Evolutionary conservation across 1,284 basidiomycete genomes (phyloP).

Genomic region (Rugosomyces carneus): DNA sequence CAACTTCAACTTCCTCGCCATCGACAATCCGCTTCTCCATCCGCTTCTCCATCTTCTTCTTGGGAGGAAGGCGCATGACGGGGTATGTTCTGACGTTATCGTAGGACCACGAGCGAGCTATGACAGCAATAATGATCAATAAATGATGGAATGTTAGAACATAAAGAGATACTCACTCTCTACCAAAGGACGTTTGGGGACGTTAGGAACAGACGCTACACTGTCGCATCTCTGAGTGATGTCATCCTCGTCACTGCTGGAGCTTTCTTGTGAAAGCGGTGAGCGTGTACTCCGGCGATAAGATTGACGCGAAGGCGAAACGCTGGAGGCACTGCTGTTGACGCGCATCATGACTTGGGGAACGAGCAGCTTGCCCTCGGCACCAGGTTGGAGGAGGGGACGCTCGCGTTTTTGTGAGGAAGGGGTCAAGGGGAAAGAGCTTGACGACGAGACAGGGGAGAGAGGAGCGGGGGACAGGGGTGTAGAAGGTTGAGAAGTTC

Average conservation of each 20-base stretch:
- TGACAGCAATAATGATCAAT: neutral
- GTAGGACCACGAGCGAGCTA: constrained; percentile 66
- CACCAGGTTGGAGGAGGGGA: constrained; percentile 46
- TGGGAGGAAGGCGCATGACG: constrained; percentile 48
- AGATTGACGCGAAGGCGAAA: constrained; percentile 30
- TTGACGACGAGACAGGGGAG: constrained; percentile 24
- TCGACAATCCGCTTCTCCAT: constrained; percentile 49
- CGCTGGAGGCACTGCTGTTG: constrained; percentile 30
- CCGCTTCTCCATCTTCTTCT: constrained; percentile 42
- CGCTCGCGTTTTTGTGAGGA: constrained; percentile 38
- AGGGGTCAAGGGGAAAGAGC: constrained; percentile 23
- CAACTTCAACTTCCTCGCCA: constrained; percentile 44
- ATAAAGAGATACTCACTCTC: constrained; percentile 30
- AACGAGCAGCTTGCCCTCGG: constrained; percentile 60
- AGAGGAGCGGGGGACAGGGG: constrained; percentile 21
- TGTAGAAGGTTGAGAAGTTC: constrained; percentile 41
- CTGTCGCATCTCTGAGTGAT: constrained; percentile 16
- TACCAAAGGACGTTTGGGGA: constrained; percentile 24
- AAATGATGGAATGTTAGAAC: neutral
- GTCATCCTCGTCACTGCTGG: constrained; percentile 22
- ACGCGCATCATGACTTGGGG: constrained; percentile 55
- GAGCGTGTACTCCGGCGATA: constrained; percentile 28
- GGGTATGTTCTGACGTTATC: constrained; percentile 63
- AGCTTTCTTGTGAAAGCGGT: constrained; percentile 31
- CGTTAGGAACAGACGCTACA: constrained; percentile 12